A percentile compares a stretch with the other conserved stretches of the same genome.
Conservation (phyloP, 441 rosid species). For the Pelargonium citronellum region DNA sequence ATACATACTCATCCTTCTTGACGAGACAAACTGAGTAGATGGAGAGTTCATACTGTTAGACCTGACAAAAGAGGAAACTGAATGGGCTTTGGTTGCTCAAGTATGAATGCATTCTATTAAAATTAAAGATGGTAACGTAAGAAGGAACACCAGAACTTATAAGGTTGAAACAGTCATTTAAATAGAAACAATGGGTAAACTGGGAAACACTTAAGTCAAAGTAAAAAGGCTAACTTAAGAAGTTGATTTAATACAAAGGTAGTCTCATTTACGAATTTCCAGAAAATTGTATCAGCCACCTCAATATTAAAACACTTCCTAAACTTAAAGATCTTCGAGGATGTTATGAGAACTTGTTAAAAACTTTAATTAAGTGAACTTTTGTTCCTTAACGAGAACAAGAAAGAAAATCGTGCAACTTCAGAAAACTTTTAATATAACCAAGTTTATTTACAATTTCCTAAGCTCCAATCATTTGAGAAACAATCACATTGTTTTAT, state of each 20-base stretch:
- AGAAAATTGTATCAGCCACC: no score
- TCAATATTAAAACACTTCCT: no score
- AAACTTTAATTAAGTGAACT: neutral
- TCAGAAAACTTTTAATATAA: neutral
- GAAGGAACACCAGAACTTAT: constrained; percentile 15
- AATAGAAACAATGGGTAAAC: no score
- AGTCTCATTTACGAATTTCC: no score
- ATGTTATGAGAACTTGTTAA: neutral
- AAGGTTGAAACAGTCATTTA: constrained; percentile 12
- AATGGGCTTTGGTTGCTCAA: constrained; percentile 20
- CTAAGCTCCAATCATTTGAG: neutral
- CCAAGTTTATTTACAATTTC: neutral
- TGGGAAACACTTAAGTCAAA: no score
- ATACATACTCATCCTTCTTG: constrained; percentile 66
- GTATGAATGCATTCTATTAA: neutral
- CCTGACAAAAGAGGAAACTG: constrained; percentile 29
- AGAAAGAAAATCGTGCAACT: no score
- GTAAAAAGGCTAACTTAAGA: no score
- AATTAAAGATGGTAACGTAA: neutral
- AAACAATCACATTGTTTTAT: neutral
- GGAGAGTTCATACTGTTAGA: constrained; percentile 62
- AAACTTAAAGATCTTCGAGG: no score
- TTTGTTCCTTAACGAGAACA: no score
- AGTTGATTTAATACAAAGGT: no score
- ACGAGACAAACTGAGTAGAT: constrained; percentile 62